Evolutionary conservation across 352 stramenopile genomes (phyloP).

Genomic region (Globisporangium polare): DNA sequence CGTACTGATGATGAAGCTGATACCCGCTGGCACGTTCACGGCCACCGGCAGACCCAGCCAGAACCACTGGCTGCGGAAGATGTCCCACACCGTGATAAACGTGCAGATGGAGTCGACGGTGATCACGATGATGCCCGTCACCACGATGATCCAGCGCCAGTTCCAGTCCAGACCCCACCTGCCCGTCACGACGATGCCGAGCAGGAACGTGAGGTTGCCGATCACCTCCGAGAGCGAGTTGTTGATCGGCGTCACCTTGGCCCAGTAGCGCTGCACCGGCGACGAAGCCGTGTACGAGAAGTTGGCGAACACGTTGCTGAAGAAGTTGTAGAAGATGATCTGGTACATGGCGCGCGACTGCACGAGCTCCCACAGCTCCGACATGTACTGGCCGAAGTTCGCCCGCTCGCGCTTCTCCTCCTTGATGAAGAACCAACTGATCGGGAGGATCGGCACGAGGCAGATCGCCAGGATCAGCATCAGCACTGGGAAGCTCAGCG

Average conservation of each 20-base stretch:
- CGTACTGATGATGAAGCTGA: constrained; percentile 39
- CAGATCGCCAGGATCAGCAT: constrained; percentile 43
- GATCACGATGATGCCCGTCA: background rate
- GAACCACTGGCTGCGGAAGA: constrained; percentile 46
- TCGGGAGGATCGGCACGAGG: constrained; percentile 30
- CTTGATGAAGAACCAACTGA: constrained; percentile 49
- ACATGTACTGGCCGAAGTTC: constrained; percentile 35
- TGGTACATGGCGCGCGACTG: constrained; percentile 35
- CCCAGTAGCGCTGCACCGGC: constrained; percentile 34
- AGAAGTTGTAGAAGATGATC: constrained; percentile 37
- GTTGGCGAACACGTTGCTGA: constrained; percentile 21
- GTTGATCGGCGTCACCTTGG: constrained; percentile 29
- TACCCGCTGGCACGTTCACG: constrained; percentile 30
- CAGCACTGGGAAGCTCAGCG: constrained; percentile 35
- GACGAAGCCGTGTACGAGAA: constrained; percentile 28
- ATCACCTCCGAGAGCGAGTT: constrained; percentile 31
- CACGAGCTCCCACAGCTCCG: constrained; percentile 21
- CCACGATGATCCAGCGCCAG: background rate
- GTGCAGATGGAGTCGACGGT: background rate
- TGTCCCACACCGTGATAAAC: constrained; percentile 29
- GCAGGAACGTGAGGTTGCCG: constrained; percentile 9
- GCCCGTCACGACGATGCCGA: background rate
- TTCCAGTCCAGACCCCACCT: background rate
- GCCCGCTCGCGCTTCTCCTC: constrained; percentile 35
- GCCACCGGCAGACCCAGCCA: constrained; percentile 33